A percentile compares a stretch with the other conserved stretches of the same genome.
These are phyloP conservation scores for Hevea brasiliensis DNA, from an alignment of 345 rosid species.

Conservation along the genomic window DNA sequence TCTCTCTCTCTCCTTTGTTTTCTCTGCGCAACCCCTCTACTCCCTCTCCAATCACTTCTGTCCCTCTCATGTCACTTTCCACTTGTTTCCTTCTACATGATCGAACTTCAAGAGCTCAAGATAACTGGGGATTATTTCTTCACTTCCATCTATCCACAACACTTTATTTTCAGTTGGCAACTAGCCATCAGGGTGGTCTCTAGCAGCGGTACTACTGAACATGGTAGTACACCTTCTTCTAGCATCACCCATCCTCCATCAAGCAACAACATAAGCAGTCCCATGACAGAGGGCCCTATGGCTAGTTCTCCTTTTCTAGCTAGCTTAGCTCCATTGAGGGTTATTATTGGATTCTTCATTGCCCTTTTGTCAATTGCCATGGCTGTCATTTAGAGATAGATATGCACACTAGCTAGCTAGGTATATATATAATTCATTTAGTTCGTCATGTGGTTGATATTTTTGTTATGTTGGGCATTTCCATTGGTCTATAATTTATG, in stretches of 20 bases:
- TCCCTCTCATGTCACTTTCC: too few relatives aligned
- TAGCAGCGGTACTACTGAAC: neutral
- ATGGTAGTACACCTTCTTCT: neutral
- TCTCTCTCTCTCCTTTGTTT: too few relatives aligned
- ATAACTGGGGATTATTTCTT: slow-evolving; percentile 11
- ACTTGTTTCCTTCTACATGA: too few relatives aligned
- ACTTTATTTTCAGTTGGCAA: neutral
- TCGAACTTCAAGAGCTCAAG: too few relatives aligned
- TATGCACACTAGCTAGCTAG: too few relatives aligned
- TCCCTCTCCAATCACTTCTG: too few relatives aligned
- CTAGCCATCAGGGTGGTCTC: slow-evolving; percentile 8
- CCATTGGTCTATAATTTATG: too few relatives aligned
- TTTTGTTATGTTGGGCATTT: neutral
- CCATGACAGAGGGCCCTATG: neutral
- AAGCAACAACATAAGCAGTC: neutral
- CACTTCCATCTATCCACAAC: slow-evolving; percentile 7
- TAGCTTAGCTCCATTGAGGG: neutral
- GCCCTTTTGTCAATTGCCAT: neutral
- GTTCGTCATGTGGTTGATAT: neutral
- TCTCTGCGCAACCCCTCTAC: too few relatives aligned
- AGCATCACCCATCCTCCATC: neutral
- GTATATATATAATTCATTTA: too few relatives aligned
- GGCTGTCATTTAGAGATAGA: neutral
- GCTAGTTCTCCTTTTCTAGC: neutral
- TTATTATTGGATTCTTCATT: neutral